A percentile compares a stretch with the other conserved stretches of the same genome.
Evolutionary conservation across 257 asterid genomes (phyloP).

Genomic region (Nicotiana otophora): DNA sequence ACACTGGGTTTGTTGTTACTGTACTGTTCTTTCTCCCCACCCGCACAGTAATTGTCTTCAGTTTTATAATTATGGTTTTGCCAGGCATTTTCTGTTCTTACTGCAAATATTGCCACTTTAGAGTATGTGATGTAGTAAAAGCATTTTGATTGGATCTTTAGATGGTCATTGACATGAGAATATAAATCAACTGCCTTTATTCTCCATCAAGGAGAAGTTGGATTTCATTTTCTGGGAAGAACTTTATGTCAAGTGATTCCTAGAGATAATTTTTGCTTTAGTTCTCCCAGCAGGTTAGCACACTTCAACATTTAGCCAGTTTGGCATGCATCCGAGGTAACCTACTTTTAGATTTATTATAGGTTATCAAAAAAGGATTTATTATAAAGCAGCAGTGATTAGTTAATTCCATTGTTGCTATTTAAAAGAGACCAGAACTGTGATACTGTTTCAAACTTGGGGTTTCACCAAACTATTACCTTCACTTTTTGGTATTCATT

Average conservation of each 20-base stretch:
- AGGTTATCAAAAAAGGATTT: neutral
- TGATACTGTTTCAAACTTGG: neutral
- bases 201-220: neutral
- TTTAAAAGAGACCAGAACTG: constrained; percentile 3
- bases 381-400: neutral
- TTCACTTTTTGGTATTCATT: neutral
- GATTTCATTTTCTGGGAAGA: neutral
- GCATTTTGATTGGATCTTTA: neutral
- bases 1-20: neutral
- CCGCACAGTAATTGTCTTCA: neutral
- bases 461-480: neutral
- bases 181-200: neutral
- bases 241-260: neutral
- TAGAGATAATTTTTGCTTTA: neutral
- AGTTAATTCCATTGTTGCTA: neutral
- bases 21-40: neutral
- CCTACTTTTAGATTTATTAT: neutral
- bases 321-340: neutral
- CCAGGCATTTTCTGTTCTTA: neutral
- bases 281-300: neutral
- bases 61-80: neutral
- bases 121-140: neutral
- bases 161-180: neutral
- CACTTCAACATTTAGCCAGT: neutral
- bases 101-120: neutral